These are phyloP conservation scores for Saussurea involucrata DNA, from an alignment of 129 eudicot species.

Conservation along the genomic window DNA sequence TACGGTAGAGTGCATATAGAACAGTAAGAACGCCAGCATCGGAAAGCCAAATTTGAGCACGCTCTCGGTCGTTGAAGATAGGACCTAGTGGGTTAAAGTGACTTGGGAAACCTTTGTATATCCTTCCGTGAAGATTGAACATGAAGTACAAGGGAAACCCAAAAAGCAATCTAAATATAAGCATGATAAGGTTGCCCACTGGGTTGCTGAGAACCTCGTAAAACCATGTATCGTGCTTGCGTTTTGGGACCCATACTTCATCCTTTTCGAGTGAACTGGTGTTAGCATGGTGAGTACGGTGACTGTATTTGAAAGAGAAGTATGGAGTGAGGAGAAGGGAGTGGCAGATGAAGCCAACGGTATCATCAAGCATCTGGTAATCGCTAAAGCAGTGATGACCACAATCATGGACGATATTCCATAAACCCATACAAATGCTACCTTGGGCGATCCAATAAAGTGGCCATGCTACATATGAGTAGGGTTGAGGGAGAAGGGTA, in stretches of 20 bases:
- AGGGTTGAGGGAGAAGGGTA: conserved; percentile 19
- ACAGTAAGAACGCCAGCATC: conserved; percentile 23
- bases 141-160: conserved; percentile 48
- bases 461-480: conserved; percentile 32
- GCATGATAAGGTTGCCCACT: conserved; percentile 14
- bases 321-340: conserved; percentile 29
- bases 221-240: conserved; percentile 18
- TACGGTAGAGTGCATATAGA: conserved; percentile 10
- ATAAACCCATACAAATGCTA: conserved; percentile 18
- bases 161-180: conserved; percentile 25
- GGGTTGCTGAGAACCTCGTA: conserved; percentile 26
- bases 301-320: conserved; percentile 36
- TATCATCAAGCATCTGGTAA: conserved; percentile 22
- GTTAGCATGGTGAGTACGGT: conserved; percentile 43
- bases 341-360: conserved; percentile 24
- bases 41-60: conserved; percentile 20
- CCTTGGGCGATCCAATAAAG: conserved; percentile 35
- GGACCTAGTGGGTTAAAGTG: conserved; percentile 32
- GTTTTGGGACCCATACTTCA: conserved; percentile 24
- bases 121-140: conserved; percentile 42
- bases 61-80: conserved; percentile 30
- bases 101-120: conserved; percentile 16
- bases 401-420: conserved; percentile 37
- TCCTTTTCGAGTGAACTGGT: conserved; percentile 36
- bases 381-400: conserved; percentile 33